Base-by-base conservation (phyloP, 441 rosid species). In the Melianthus villosus region DNA sequence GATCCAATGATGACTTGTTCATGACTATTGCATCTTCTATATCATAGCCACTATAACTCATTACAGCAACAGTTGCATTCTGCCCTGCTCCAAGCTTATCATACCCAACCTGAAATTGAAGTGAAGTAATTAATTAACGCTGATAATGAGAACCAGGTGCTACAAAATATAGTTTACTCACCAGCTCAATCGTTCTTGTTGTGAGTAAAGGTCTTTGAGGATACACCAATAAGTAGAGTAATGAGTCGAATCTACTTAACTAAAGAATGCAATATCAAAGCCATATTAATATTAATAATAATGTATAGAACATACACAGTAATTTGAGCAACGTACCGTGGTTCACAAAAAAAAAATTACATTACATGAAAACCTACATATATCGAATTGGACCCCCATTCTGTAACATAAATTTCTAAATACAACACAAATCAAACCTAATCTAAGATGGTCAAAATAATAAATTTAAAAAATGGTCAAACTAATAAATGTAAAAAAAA, bases 81-180 rank as follows among this genome's bases (percentile, higher is more conserved):
- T 89, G 98, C 54, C 98, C 98, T 43, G 96, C 98, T 54, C 98
- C 96, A 57, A 89, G 98, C 62, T 84, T 84, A 64, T 89, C 98
- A 46, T 76, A 89, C 53, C 95, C 92, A 45, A 77, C 74, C 95
- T 89, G 70, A 64, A 54, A 65, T 46, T n/a, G 42, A 47, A 56
- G 48, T n/a, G n/a, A n/a, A n/a, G n/a, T n/a, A n/a, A n/a, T n/a
- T n/a, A n/a, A n/a, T n/a, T n/a, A n/a, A n/a, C n/a, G n/a, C n/a
- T n/a, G n/a, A n/a, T n/a, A n/a, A n/a, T n/a, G n/a, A n/a, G n/a
- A n/a, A n/a, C n/a, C n/a, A n/a, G n/a, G n/a, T n/a, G n/a, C n/a
- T n/a, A n/a, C n/a, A n/a, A n/a, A n/a, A n/a, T n/a, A n/a, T n/a
- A n/a, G n/a, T n/a, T n/a, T n/a, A n/a, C n/a, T 60, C 35, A 89